Conservation (phyloP, 495 filamentous ascomycete species). For the Jackrogersella minutella region DNA sequence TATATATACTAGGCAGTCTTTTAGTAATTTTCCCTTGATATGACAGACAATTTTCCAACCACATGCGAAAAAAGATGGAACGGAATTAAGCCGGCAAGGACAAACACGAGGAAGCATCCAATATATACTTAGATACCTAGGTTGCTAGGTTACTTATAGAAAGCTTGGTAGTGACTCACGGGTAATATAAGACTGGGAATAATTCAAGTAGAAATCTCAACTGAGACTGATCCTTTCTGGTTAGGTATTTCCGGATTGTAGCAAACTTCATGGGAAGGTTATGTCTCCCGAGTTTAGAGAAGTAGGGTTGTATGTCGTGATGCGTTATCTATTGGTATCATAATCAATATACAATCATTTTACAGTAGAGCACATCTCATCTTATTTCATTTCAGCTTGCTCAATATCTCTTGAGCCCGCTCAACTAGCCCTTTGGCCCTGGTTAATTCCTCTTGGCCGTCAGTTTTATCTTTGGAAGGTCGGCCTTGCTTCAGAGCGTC, state of each 20-base stretch:
- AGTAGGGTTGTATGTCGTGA: not conserved
- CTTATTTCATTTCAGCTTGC: constrained; percentile 43
- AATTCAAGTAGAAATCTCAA: too few relatives aligned
- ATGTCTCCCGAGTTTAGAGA: not conserved
- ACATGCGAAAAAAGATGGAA: too few relatives aligned
- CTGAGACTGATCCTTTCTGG: too few relatives aligned
- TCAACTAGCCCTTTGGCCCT: constrained; percentile 64
- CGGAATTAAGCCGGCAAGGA: too few relatives aligned
- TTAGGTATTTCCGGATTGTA: not conserved
- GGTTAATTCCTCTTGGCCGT: constrained; percentile 56
- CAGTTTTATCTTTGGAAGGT: constrained; percentile 41
- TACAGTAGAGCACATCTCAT: not conserved
- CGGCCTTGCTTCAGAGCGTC: constrained; percentile 61
- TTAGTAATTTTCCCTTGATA: too few relatives aligned
- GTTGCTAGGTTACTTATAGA: too few relatives aligned
- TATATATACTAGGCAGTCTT: too few relatives aligned
- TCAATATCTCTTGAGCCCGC: constrained; percentile 52
- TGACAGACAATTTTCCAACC: too few relatives aligned
- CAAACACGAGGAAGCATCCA: too few relatives aligned
- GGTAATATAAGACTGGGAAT: too few relatives aligned
- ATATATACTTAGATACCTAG: too few relatives aligned
- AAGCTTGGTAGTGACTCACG: too few relatives aligned
- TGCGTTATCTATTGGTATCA: constrained; percentile 8
- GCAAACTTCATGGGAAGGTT: not conserved
- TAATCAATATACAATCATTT: constrained; percentile 6